phyloP scores from a whole-genome alignment of 2,329 filamentous ascomycete genomes.

The Fonsecaea monophora region DNA sequence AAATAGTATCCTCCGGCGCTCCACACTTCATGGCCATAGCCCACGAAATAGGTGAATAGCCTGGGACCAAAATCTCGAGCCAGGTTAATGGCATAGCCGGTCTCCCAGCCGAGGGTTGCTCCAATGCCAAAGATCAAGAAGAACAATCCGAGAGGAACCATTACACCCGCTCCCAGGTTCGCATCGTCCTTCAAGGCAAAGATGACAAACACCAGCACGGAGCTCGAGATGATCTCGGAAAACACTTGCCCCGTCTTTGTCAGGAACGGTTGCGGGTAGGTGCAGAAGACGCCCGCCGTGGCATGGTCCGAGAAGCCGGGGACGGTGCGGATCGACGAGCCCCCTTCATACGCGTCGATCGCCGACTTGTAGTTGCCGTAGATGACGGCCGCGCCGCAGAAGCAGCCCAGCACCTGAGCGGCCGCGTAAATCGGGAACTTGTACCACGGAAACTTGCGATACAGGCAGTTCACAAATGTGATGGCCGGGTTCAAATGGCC shows the following conservation, averaged over 20 bases:
- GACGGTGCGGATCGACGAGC: slow-evolving; percentile 63
- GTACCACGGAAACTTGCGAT: slow-evolving; percentile 64
- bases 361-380: slow-evolving; percentile 65
- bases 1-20: slow-evolving; percentile 66
- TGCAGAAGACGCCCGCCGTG: slow-evolving; percentile 70
- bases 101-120: slow-evolving; percentile 72
- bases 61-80: slow-evolving; percentile 71
- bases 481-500: slow-evolving; percentile 70
- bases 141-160: slow-evolving; percentile 65
- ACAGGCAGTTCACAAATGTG: slow-evolving; percentile 68
- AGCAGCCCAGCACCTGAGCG: slow-evolving; percentile 68
- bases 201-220: slow-evolving; percentile 69
- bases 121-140: slow-evolving; percentile 74
- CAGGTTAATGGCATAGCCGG: slow-evolving; percentile 72
- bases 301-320: slow-evolving; percentile 59
- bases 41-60: slow-evolving; percentile 66
- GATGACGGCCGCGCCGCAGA: slow-evolving; percentile 61
- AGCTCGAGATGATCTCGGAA: slow-evolving; percentile 67
- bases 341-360: slow-evolving; percentile 67
- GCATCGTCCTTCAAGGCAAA: slow-evolving; percentile 64
- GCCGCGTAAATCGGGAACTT: slow-evolving; percentile 68
- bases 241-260: slow-evolving; percentile 68
- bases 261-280: slow-evolving; percentile 69
- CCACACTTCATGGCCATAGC: slow-evolving; percentile 68
- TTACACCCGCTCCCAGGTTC: slow-evolving; percentile 61